Conservation (phyloP, 306 rosid species). For the Quercus bicolor region DNA sequence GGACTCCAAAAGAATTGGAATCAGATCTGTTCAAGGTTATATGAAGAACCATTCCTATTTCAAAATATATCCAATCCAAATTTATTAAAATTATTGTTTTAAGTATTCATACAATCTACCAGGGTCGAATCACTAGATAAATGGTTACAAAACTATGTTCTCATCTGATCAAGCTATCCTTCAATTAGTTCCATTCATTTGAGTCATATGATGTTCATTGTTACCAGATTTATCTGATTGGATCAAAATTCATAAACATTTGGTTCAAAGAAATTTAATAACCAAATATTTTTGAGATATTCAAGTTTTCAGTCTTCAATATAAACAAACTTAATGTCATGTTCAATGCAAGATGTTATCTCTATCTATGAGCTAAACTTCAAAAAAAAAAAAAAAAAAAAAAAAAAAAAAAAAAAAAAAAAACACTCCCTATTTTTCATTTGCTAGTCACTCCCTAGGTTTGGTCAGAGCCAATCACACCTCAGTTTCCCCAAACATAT, state of each 20-base stretch:
- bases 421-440: neutral
- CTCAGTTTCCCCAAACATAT: neutral
- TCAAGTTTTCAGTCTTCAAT: neutral
- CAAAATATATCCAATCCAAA: neutral
- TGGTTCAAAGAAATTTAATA: neutral
- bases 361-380: neutral
- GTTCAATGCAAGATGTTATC: neutral
- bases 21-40: neutral
- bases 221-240: neutral
- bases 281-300: neutral
- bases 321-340: neutral
- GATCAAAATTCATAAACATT: neutral
- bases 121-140: neutral
- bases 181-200: neutral
- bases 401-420: too few species aligned
- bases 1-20: constrained; percentile 6
- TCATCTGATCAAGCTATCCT: neutral
- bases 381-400: too few species aligned
- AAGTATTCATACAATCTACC: neutral
- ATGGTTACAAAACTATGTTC: neutral
- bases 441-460: neutral
- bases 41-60: neutral
- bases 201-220: neutral
- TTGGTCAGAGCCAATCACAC: neutral
- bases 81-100: neutral